Evolutionary conservation across 345 rosid species (phyloP).

Genomic region (Pugionium dolabratum): DNA sequence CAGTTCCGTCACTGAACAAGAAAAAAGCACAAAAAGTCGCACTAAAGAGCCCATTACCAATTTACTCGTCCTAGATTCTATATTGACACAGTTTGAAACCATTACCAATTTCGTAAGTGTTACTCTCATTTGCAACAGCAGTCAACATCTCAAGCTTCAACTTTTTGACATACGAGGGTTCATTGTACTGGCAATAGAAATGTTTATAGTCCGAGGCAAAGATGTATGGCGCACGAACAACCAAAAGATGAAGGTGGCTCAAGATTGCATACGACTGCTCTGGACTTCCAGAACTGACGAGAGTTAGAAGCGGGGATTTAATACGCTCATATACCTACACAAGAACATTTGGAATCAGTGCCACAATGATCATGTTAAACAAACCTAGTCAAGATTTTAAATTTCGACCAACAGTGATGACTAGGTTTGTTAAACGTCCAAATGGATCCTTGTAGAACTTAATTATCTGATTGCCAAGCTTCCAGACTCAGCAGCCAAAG

Average conservation of each 20-base stretch:
- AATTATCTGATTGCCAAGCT: conserved; percentile 19
- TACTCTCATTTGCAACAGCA: conserved; percentile 96
- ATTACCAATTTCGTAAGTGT: conserved; percentile 97
- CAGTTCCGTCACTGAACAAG: conserved; percentile 80
- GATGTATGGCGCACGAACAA: conserved; percentile 93
- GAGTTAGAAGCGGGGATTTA: conserved; percentile 93
- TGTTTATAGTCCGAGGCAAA: conserved; percentile 93
- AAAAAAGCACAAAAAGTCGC: conserved; percentile 25
- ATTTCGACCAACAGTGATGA: conserved; percentile 1
- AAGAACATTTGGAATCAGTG: conserved; percentile 29
- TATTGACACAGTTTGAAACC: conserved; percentile 26
- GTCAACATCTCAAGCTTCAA: conserved; percentile 99
- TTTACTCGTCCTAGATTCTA: background rate
- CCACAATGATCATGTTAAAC: conserved; percentile 23
- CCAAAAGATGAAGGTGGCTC: conserved; percentile 95
- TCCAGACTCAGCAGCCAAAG: conserved; percentile 2
- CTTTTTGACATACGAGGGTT: conserved; percentile 92
- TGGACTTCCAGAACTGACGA: conserved; percentile 98
- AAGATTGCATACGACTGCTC: conserved; percentile 97
- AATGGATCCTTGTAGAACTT: background rate
- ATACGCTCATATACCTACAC: conserved; percentile 94
- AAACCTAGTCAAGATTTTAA: conserved; percentile 18
- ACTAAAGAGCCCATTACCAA: conserved; percentile 14
- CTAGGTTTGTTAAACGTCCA: conserved; percentile 2
- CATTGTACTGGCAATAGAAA: conserved; percentile 97